Conservation (phyloP, 2,329 filamentous ascomycete genomes). For the Raffaelea deltoideospora region DNA sequence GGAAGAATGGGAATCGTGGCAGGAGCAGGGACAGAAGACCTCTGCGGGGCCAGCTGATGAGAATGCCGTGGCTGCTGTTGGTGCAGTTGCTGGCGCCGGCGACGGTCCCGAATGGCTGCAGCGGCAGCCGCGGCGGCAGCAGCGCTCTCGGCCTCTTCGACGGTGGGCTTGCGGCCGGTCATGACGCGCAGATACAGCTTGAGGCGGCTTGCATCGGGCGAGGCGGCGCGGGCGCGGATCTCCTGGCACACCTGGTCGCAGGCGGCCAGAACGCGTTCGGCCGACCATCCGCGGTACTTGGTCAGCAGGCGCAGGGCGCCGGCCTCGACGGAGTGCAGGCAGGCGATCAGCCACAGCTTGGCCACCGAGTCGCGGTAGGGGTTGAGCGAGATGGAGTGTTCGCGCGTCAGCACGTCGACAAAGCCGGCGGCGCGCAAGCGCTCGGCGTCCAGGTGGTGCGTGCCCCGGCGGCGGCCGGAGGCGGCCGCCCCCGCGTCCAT, state of each 20-base stretch:
- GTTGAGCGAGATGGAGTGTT: constrained; percentile 30
- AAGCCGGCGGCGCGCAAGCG: constrained; percentile 27
- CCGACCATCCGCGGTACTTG: constrained; percentile 35
- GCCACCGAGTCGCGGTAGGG: constrained; percentile 25
- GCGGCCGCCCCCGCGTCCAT: constrained; percentile 28
- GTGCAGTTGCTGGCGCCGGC: no score
- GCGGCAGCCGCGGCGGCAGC: not conserved
- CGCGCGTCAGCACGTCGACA: constrained; percentile 23
- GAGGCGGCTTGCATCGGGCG: constrained; percentile 26
- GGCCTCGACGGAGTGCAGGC: constrained; percentile 25
- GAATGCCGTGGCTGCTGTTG: no score
- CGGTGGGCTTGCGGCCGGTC: constrained; percentile 32
- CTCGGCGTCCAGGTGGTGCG: constrained; percentile 10
- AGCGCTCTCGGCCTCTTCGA: constrained; percentile 2
- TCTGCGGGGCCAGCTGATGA: no score
- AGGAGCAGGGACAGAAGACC: no score
- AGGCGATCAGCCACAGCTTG: constrained; percentile 26
- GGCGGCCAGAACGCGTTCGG: constrained; percentile 28
- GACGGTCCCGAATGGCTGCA: no score
- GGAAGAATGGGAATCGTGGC: no score
- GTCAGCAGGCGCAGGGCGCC: constrained; percentile 34
- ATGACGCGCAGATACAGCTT: constrained; percentile 32
- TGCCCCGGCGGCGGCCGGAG: constrained; percentile 9
- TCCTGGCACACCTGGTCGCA: constrained; percentile 33
- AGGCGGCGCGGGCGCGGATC: constrained; percentile 31